phyloP scores from a whole-genome alignment of 257 asterid species.

The Solanum ossicruentum region DNA sequence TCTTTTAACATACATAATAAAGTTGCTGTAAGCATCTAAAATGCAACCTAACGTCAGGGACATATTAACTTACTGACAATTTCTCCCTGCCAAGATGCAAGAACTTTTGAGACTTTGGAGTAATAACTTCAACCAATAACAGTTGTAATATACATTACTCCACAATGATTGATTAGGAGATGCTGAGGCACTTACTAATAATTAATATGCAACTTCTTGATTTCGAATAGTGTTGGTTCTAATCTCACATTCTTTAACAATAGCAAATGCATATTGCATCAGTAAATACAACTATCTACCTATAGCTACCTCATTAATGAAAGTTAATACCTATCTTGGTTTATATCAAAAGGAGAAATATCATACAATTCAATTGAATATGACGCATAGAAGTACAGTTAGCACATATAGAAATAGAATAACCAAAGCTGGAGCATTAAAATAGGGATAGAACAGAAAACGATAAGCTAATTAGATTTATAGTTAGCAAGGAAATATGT shows the following conservation, averaged over 20 bases:
- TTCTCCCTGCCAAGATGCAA: background rate
- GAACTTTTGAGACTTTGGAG: background rate
- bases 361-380: background rate
- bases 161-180: background rate
- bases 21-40: background rate
- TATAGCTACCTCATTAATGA: background rate
- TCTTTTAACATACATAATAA: background rate
- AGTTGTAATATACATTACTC: background rate
- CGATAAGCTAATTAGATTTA: background rate
- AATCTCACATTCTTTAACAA: background rate
- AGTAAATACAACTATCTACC: background rate
- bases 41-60: background rate
- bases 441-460: background rate
- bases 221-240: background rate
- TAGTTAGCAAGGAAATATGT: background rate
- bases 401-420: background rate
- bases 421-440: background rate
- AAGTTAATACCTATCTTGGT: background rate
- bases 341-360: background rate
- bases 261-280: background rate
- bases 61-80: background rate
- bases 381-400: background rate
- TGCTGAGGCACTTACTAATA: background rate
- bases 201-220: background rate
- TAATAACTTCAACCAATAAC: background rate